Base-by-base conservation (phyloP, 2,329 filamentous ascomycete genomes). In the Scopulariopsis brevicaulis region DNA sequence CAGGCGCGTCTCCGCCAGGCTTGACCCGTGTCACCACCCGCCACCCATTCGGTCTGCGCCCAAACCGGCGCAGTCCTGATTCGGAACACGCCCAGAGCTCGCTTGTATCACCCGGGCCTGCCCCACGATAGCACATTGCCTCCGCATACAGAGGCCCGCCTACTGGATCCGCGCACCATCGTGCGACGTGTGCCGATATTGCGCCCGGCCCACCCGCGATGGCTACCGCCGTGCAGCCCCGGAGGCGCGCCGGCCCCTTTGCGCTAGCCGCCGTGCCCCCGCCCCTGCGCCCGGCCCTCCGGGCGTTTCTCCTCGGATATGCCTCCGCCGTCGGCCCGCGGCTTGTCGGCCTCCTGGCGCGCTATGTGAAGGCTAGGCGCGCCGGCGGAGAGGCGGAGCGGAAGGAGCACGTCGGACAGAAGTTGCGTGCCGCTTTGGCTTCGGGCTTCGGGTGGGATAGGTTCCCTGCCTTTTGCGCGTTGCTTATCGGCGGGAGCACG, bases 381-480 rank as follows among this genome's bases (percentile, higher is more conserved):
- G 54, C 59, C 63, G 65, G 24, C 65, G 63, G 53, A 37, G 50
- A 18, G 28, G 46, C 18, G n/a, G 35, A 53, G 15, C 15, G 37
- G 24, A 55, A 55, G 34, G 40, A 37, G 35, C 56, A 25, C 18
- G 7, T 61, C 12, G 53, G 46, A 8, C 46, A 61, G n/a, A 50
- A 52, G 5, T 20, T 60, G 8, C 53, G 55, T 20, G 43, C 66
- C 37, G 77, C 82, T 59, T 65, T 85, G 37, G 70, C 69, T 48
- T 74, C 74, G 8, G 81, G 80, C 2, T 69, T 85, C 18, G 79
- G 81, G 52, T 70, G 72, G 58, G 77, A 78, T 60, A 74, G 82
- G 10, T 86, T 86, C 64, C 81, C 83, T 51, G 74, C 81, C 4
- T 86, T 86, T 65, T 86, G 83, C 66, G 83, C 82, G 8, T 72